Evolutionary conservation across 805 yeast species (phyloP).

Genomic region (Blastobotrys terrestris): DNA sequence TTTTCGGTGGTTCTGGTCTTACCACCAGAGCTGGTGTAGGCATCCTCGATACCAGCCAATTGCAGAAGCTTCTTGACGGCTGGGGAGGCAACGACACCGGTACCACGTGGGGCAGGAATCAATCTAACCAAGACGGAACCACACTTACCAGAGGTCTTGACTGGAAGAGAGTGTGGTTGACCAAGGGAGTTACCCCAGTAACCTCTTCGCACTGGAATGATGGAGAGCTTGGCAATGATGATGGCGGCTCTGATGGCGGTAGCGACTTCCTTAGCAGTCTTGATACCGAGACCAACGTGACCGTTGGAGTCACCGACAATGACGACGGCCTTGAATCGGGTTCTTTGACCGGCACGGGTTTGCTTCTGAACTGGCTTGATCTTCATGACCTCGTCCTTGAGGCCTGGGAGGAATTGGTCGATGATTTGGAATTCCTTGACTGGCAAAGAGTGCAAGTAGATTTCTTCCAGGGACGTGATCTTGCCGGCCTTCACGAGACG

Average conservation of each 20-base stretch:
- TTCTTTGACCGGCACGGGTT: slow-evolving; percentile 99
- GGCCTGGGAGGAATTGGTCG: slow-evolving; percentile 90
- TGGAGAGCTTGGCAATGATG: slow-evolving; percentile 96
- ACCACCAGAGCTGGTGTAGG: slow-evolving; percentile 97
- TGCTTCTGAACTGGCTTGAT: slow-evolving; percentile 99
- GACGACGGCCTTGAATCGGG: slow-evolving; percentile 99
- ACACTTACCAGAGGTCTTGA: slow-evolving; percentile 99
- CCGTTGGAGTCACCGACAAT: slow-evolving; percentile 99
- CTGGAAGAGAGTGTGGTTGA: slow-evolving; percentile 97
- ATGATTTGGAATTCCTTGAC: slow-evolving; percentile 99
- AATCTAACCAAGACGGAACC: slow-evolving; percentile 98
- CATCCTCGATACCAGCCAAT: slow-evolving; percentile 99
- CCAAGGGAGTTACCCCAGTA: slow-evolving; percentile 99
- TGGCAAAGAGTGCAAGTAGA: slow-evolving; percentile 98
- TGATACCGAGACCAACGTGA: slow-evolving; percentile 99
- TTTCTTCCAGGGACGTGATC: slow-evolving; percentile 93
- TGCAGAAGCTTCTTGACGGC: slow-evolving; percentile 98
- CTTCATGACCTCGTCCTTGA: slow-evolving; percentile 99
- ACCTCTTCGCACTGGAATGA: slow-evolving; percentile 99
- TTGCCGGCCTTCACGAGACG: slow-evolving; percentile 99
- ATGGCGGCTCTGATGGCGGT: slow-evolving; percentile 99
- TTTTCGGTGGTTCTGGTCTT: slow-evolving; percentile 99
- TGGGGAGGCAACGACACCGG: slow-evolving; percentile 99
- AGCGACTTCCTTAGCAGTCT: slow-evolving; percentile 99
- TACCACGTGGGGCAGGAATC: slow-evolving; percentile 99